Evolutionary conservation across 805 yeast species (phyloP).

Genomic region (Kuraishia capsulata): DNA sequence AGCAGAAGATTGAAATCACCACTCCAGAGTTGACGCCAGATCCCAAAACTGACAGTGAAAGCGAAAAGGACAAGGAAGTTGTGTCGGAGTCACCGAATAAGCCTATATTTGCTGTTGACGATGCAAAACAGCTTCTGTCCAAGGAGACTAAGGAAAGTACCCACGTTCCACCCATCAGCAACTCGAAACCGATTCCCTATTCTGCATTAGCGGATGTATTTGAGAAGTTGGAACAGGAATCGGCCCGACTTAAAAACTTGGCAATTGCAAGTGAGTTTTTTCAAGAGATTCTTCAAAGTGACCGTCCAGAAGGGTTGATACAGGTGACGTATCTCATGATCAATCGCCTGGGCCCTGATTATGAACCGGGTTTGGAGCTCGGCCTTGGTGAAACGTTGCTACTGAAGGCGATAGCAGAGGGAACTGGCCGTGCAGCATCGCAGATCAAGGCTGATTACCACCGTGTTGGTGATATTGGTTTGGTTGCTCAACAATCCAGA

Average conservation of each 20-base stretch:
- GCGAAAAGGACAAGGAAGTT: too few relatives aligned
- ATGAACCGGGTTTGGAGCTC: constrained; percentile 78
- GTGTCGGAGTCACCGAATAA: too few relatives aligned
- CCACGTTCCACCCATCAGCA: background rate
- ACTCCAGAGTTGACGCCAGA: background rate
- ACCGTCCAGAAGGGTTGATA: constrained; percentile 41
- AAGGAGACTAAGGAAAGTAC: background rate
- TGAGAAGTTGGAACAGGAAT: constrained; percentile 67
- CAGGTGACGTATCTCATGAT: constrained; percentile 77
- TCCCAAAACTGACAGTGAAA: background rate
- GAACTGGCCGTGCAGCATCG: constrained; percentile 72
- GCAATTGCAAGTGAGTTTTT: constrained; percentile 69
- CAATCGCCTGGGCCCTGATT: constrained; percentile 90
- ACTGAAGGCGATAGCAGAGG: constrained; percentile 80
- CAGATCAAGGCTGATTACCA: constrained; percentile 70
- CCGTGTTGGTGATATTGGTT: constrained; percentile 82
- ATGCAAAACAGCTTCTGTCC: background rate
- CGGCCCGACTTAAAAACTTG: constrained; percentile 77
- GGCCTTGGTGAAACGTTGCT: constrained; percentile 89
- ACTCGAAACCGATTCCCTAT: constrained; percentile 20
- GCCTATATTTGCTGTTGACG: too few relatives aligned
- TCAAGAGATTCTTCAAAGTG: constrained; percentile 45
- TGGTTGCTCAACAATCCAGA: constrained; percentile 78
- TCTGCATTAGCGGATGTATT: constrained; percentile 52
- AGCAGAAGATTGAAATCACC: background rate